Percentiles rank a stretch among this genome's conserved stretches.
Conservation (phyloP, 805 yeast genomes). For the Ogataea pilisensis region DNA sequence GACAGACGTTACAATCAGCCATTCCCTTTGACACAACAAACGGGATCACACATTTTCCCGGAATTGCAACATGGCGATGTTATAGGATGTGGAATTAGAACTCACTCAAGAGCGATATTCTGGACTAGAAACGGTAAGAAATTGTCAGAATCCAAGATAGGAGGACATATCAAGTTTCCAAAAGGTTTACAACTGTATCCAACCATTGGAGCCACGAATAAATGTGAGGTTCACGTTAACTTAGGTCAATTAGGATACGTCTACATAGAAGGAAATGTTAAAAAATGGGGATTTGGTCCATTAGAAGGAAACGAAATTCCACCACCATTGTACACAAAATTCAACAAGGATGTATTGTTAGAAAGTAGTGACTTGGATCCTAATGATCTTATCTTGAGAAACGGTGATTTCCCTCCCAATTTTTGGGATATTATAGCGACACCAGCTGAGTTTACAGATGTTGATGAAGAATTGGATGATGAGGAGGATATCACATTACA, state of each 20-base stretch:
- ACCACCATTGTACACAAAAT: slow-evolving; percentile 88
- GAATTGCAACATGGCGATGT: slow-evolving; percentile 77
- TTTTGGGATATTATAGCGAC: slow-evolving; percentile 40
- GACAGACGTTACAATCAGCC: slow-evolving; percentile 77
- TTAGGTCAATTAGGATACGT: slow-evolving; percentile 89
- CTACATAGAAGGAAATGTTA: slow-evolving; percentile 86
- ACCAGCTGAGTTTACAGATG: slow-evolving; percentile 32
- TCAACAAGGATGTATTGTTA: slow-evolving; percentile 69
- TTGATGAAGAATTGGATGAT: slow-evolving; percentile 18
- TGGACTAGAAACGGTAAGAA: slow-evolving; percentile 95
- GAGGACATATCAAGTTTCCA: slow-evolving; percentile 74
- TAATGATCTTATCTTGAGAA: slow-evolving; percentile 36
- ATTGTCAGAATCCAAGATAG: slow-evolving; percentile 72
- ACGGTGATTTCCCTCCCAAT: slow-evolving; percentile 52
- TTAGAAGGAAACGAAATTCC: slow-evolving; percentile 84
- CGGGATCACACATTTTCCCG: slow-evolving; percentile 54
- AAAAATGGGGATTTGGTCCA: slow-evolving; percentile 95
- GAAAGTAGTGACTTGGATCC: slow-evolving; percentile 56
- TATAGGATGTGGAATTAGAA: slow-evolving; percentile 85
- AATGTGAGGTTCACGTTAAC: slow-evolving; percentile 85
- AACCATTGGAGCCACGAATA: slow-evolving; percentile 80
- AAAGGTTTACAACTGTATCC: slow-evolving; percentile 73
- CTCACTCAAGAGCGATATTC: slow-evolving; percentile 79
- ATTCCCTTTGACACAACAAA: slow-evolving; percentile 39
- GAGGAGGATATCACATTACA: slow-evolving; percentile 27